Conservation (phyloP, 2,329 filamentous ascomycete genomes). For the Xylariaceae sp. region DNA sequence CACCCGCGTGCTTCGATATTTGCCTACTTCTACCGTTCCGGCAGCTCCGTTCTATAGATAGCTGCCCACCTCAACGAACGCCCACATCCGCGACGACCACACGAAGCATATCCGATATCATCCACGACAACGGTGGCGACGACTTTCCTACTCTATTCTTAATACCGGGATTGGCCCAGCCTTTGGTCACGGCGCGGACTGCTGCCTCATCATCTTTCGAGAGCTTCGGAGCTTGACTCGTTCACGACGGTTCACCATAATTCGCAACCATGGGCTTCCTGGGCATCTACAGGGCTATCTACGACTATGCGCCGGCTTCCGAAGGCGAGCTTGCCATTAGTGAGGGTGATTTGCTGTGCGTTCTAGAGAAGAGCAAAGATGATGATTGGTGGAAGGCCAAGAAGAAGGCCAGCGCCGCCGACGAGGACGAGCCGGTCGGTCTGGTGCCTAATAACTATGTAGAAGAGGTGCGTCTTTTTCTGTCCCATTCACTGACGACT, state of each 20-base stretch:
- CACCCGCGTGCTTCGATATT: not conserved
- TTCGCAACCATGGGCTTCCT: constrained; percentile 71
- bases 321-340: constrained; percentile 78
- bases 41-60: constrained; percentile 8
- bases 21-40: constrained; percentile 7
- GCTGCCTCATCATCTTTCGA: not conserved
- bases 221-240: not conserved
- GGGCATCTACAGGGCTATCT: constrained; percentile 83
- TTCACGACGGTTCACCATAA: constrained; percentile 4
- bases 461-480: constrained; percentile 64
- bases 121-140: not conserved
- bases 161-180: not conserved
- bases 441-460: constrained; percentile 93
- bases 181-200: not conserved
- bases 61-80: constrained; percentile 1
- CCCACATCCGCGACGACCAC: not conserved
- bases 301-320: constrained; percentile 85
- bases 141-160: not conserved
- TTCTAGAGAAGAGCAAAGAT: constrained; percentile 73
- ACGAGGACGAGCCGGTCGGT: constrained; percentile 86
- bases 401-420: constrained; percentile 76
- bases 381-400: constrained; percentile 95
- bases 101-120: not conserved
- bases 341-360: constrained; percentile 84
- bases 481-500: constrained; percentile 27